Conservation (phyloP, 805 yeast genomes). For the Monosporozyma servazzii region DNA sequence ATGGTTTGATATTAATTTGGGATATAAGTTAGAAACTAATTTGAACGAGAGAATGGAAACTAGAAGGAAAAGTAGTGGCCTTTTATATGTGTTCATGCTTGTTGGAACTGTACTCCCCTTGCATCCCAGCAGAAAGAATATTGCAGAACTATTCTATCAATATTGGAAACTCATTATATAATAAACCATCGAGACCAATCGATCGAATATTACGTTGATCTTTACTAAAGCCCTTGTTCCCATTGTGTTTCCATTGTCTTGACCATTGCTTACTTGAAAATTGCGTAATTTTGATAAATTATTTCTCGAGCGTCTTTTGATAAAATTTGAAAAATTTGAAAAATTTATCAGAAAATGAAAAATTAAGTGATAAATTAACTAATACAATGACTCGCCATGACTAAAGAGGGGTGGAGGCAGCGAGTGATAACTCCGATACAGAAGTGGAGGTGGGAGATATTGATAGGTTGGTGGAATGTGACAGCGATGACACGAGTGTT, state of each 20-base stretch:
- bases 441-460: no score
- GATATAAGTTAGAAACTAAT: neutral
- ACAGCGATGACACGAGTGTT: no score
- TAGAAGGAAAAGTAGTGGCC: neutral
- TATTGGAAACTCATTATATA: neutral
- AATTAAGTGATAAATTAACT: no score
- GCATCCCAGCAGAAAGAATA: neutral
- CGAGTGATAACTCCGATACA: no score
- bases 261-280: neutral
- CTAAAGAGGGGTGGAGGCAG: no score
- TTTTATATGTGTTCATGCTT: neutral
- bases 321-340: no score
- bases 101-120: neutral
- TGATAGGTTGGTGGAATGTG: no score
- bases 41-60: neutral
- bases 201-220: neutral
- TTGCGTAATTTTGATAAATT: neutral
- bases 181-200: neutral
- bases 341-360: no score
- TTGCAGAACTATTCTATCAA: neutral
- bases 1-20: neutral
- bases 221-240: neutral
- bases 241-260: no score
- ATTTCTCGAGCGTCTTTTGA: no score
- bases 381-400: no score